A percentile compares a stretch with the other conserved stretches of the same genome.
These are phyloP conservation scores for Lecanoromycetidae sp. DNA, from an alignment of 2,329 filamentous ascomycete genomes.

Conservation along the genomic window DNA sequence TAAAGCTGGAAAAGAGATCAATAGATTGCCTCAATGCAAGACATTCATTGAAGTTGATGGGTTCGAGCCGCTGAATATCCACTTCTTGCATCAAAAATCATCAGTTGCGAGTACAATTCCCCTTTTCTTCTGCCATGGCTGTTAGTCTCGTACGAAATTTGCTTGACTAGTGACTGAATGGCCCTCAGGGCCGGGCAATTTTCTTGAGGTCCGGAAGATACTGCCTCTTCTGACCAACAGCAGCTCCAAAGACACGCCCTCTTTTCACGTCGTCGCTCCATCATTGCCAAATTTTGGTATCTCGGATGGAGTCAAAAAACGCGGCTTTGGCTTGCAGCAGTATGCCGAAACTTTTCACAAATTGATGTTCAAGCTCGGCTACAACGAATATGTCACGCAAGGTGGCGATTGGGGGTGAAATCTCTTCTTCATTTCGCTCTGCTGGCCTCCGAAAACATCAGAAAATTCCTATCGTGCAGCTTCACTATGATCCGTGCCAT, in stretches of 20 bases:
- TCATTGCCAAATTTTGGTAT: slow-evolving; percentile 36
- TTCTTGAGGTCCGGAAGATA: no score
- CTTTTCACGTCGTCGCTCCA: slow-evolving; percentile 38
- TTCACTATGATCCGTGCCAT: no score
- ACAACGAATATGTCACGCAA: slow-evolving; percentile 21
- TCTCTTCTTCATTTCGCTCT: no score
- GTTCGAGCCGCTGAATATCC: slow-evolving; percentile 27
- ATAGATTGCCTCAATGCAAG: slow-evolving; percentile 27
- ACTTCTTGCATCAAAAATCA: slow-evolving; percentile 28
- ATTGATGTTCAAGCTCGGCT: slow-evolving; percentile 33
- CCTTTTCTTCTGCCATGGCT: slow-evolving; percentile 14
- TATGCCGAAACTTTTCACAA: slow-evolving; percentile 26
- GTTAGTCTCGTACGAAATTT: no score
- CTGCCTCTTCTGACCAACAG: no score
- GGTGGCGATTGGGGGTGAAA: no score
- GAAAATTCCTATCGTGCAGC: no score
- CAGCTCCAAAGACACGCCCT: slow-evolving; percentile 22
- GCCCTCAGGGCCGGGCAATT: no score
- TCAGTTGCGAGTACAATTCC: slow-evolving; percentile 16
- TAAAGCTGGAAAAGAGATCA: slow-evolving; percentile 26
- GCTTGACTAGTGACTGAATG: no score
- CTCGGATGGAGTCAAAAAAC: slow-evolving; percentile 25
- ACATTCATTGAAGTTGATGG: slow-evolving; percentile 28
- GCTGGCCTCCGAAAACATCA: no score
- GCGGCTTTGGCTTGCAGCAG: slow-evolving; percentile 25